A percentile compares a stretch with the other conserved stretches of the same genome.
phyloP scores from a whole-genome alignment of 441 rosid genomes.

The Eruca vesicaria region DNA sequence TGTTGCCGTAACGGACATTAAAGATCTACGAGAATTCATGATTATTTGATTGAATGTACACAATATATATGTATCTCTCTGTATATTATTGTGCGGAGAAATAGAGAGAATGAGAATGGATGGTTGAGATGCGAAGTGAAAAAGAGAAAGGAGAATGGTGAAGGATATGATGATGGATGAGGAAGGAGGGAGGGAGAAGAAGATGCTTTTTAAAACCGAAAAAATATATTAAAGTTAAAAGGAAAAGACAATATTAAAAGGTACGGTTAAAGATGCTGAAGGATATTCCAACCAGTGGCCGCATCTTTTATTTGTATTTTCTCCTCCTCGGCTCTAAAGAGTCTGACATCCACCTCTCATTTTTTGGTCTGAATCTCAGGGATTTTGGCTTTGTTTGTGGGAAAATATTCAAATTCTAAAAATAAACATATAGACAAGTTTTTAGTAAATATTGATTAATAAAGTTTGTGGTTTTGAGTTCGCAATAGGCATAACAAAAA shows the following conservation, averaged over 20 bases:
- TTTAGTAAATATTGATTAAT: neutral
- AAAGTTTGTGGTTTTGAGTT: neutral
- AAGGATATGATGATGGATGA: neutral
- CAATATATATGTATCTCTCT: neutral
- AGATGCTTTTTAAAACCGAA: conserved; percentile 27
- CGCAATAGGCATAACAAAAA: neutral
- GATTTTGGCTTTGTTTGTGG: conserved; percentile 18
- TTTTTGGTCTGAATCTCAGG: conserved; percentile 16
- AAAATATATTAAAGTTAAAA: neutral
- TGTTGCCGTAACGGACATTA: conserved; percentile 3
- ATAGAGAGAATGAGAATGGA: neutral
- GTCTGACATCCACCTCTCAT: conserved; percentile 34
- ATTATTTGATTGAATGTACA: neutral
- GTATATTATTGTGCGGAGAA: neutral
- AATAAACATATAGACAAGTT: neutral
- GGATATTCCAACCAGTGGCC: conserved; percentile 39
- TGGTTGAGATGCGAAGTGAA: neutral
- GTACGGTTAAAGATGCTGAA: conserved; percentile 36
- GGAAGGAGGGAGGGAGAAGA: conserved; percentile 16
- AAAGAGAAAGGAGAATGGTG: neutral
- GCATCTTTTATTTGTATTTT: conserved; percentile 28
- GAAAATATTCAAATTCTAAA: neutral
- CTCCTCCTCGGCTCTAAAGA: neutral
- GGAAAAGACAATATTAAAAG: conserved; percentile 8
- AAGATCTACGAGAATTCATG: conserved; percentile 20